A percentile compares a stretch with the other conserved stretches of the same genome.
phyloP scores from a whole-genome alignment of 2,329 filamentous ascomycete species.

The Cytospora piceae region DNA sequence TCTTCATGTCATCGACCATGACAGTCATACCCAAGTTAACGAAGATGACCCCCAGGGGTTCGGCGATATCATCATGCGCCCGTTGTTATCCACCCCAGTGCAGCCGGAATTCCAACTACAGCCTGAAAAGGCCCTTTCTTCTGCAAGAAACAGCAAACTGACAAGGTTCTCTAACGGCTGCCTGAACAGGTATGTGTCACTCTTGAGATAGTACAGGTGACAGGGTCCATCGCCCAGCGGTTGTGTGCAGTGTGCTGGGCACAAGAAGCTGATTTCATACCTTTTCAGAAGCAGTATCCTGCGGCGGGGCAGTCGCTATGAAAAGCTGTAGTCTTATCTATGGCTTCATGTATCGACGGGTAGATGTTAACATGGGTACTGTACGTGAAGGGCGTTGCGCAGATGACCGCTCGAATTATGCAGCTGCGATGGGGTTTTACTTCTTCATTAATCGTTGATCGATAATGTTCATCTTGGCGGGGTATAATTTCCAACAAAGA shows the following conservation, averaged over 20 bases:
- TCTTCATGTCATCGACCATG: no score
- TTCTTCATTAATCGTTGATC: no score
- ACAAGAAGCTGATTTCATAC: neutral
- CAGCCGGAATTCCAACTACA: neutral
- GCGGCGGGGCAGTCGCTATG: neutral
- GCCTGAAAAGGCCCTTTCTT: neutral
- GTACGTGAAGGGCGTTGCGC: neutral
- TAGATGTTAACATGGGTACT: neutral
- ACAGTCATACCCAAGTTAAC: neutral
- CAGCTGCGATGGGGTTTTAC: neutral
- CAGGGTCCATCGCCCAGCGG: neutral
- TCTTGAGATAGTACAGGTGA: constrained; percentile 5
- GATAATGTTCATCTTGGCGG: neutral
- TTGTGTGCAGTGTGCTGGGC: neutral
- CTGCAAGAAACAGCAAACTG: neutral
- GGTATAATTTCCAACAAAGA: neutral
- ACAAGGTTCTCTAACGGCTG: neutral
- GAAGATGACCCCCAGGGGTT: constrained; percentile 1
- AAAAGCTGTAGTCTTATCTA: neutral
- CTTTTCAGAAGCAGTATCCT: neutral
- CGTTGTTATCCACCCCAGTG: neutral
- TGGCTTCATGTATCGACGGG: neutral
- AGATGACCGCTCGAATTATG: neutral
- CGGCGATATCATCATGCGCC: neutral
- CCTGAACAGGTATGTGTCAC: constrained; percentile 3